Percentiles rank a stretch among this genome's conserved stretches.
phyloP scores from a whole-genome alignment of 2,329 filamentous ascomycete genomes.

The Fusarium sp. region DNA sequence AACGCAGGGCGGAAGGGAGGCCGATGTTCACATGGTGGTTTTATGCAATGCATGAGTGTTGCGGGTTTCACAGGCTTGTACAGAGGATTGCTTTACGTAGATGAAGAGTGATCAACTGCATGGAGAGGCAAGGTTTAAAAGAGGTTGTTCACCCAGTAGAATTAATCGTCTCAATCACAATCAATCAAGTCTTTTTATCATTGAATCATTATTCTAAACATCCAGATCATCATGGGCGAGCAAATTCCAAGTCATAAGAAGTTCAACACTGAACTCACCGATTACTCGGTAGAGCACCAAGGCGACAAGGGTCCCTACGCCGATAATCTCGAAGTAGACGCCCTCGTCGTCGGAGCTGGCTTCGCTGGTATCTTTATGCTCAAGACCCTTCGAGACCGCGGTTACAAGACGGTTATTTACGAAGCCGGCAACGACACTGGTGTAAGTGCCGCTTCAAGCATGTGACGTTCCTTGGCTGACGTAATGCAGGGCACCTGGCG shows the following conservation, averaged over 20 bases:
- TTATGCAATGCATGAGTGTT: background rate
- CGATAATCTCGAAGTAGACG: conserved; percentile 57
- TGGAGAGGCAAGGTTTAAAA: conserved; percentile 2
- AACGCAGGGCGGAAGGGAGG: conserved; percentile 8
- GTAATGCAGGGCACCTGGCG: conserved; percentile 51
- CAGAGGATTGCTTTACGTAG: background rate
- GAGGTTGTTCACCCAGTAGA: background rate
- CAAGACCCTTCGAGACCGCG: conserved; percentile 62
- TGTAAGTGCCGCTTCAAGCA: conserved; percentile 35
- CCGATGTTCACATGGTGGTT: conserved; percentile 1
- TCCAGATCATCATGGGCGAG: conserved; percentile 28
- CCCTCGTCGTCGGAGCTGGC: conserved; percentile 58
- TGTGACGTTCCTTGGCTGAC: background rate
- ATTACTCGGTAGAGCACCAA: conserved; percentile 49
- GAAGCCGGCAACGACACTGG: conserved; percentile 64
- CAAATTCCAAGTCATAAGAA: conserved; percentile 46
- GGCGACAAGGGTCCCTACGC: conserved; percentile 54
- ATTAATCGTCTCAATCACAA: background rate
- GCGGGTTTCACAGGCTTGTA: background rate
- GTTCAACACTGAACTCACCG: conserved; percentile 55
- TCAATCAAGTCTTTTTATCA: background rate
- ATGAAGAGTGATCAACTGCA: background rate
- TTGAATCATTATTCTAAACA: background rate
- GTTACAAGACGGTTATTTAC: conserved; percentile 60
- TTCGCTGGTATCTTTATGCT: conserved; percentile 63